A percentile compares a stretch with the other conserved stretches of the same genome.
Conservation (phyloP, 352 stramenopile species). For the Peronospora belbahrii region DNA sequence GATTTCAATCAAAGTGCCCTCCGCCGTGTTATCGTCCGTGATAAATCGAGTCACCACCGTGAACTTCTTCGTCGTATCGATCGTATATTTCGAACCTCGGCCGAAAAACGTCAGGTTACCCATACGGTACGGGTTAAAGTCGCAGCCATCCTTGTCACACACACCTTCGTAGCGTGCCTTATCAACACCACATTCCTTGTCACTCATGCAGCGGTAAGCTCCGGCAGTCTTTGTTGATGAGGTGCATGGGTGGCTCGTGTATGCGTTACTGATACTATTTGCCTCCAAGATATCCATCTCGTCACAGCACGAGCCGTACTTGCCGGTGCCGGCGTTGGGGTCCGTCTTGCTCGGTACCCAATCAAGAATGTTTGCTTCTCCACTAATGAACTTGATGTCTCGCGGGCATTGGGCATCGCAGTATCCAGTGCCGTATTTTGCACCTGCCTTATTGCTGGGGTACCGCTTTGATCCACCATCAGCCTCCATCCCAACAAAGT, state of each 20-base stretch:
- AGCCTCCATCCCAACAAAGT: constrained; percentile 55
- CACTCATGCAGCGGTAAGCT: constrained; percentile 17
- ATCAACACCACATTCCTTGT: constrained; percentile 12
- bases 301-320: constrained; percentile 44
- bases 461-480: constrained; percentile 31
- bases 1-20: constrained; percentile 13
- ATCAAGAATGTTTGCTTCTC: constrained; percentile 47
- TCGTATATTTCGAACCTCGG: constrained; percentile 8
- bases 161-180: constrained; percentile 15
- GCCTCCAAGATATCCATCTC: constrained; percentile 58
- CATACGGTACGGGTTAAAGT: constrained; percentile 28
- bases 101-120: constrained; percentile 25
- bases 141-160: constrained; percentile 24
- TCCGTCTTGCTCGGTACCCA: constrained; percentile 29
- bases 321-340: constrained; percentile 28
- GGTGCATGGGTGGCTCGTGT: constrained; percentile 41
- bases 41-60: constrained; percentile 25
- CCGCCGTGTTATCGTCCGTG: constrained; percentile 17
- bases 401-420: constrained; percentile 52
- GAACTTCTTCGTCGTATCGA: constrained; percentile 19
- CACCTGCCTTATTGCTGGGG: constrained; percentile 15
- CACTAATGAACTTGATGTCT: constrained; percentile 59
- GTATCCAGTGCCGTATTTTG: constrained; percentile 17
- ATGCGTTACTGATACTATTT: constrained; percentile 37
- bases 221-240: constrained; percentile 1